Percentiles rank a stretch among this genome's conserved stretches.
phyloP scores from a whole-genome alignment of 1,284 basidiomycete genomes.

The Porogramme epimiltina region DNA sequence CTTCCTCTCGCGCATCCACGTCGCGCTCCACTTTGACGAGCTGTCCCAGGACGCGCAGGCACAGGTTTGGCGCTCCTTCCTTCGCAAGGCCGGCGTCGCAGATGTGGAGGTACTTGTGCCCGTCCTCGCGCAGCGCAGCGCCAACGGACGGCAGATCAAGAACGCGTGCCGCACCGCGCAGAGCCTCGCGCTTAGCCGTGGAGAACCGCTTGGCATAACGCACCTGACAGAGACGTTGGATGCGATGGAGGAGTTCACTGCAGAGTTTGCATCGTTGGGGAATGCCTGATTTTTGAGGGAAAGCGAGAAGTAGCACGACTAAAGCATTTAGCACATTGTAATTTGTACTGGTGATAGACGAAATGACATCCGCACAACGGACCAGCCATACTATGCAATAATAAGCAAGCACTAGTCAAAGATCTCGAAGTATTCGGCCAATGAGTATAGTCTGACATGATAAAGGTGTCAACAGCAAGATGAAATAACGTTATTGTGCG shows the following conservation, averaged over 20 bases:
- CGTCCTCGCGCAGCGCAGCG: slow-evolving; percentile 45
- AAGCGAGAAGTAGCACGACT: too few species aligned
- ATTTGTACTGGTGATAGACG: too few species aligned
- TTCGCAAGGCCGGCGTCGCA: slow-evolving; percentile 39
- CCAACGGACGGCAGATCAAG: slow-evolving; percentile 68
- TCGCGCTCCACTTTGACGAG: slow-evolving; percentile 60
- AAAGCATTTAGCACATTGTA: too few species aligned
- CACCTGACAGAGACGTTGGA: slow-evolving; percentile 60
- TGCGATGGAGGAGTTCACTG: slow-evolving; percentile 60
- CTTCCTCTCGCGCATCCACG: slow-evolving; percentile 69
- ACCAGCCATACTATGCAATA: too few species aligned
- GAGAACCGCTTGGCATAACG: slow-evolving; percentile 42
- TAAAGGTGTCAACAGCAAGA: too few species aligned
- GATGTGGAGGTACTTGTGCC: slow-evolving; percentile 42
- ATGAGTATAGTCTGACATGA: too few species aligned
- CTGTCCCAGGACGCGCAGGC: slow-evolving; percentile 48
- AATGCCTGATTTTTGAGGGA: too few species aligned
- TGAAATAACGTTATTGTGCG: slow-evolving; percentile 10
- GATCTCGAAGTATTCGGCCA: too few species aligned
- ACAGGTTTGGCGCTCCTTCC: slow-evolving; percentile 60
- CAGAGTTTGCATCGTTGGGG: slow-evolving; percentile 39
- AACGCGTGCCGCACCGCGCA: slow-evolving; percentile 63
- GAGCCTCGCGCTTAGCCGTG: slow-evolving; percentile 51
- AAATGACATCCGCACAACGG: too few species aligned
- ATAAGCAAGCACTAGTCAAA: too few species aligned